Percentiles rank a stretch among this genome's conserved stretches.
Evolutionary conservation across 2,329 filamentous ascomycete genomes (phyloP).

Genomic region (Diaporthe sp.): DNA sequence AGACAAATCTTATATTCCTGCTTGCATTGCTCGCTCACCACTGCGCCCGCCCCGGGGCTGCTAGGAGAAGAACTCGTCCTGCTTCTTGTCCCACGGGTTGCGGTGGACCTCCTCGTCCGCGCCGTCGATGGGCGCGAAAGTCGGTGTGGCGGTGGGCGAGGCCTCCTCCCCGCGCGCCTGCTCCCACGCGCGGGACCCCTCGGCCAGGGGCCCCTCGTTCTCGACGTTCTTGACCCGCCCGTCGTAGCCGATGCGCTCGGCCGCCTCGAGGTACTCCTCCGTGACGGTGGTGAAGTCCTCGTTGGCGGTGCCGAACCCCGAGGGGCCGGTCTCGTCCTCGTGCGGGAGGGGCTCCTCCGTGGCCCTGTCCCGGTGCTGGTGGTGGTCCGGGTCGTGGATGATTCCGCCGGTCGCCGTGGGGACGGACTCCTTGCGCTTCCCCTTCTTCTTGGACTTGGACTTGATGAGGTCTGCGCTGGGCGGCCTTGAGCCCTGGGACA

Average conservation of each 20-base stretch:
- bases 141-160: conserved; percentile 31
- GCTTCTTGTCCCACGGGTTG: conserved; percentile 55
- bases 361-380: conserved; percentile 25
- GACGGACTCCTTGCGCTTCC: conserved; percentile 43
- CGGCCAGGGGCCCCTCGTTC: conserved; percentile 35
- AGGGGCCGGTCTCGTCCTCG: conserved; percentile 43
- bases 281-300: conserved; percentile 35
- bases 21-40: conserved; percentile 1
- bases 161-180: conserved; percentile 29
- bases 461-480: conserved; percentile 42
- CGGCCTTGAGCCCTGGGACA: conserved; percentile 26
- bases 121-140: conserved; percentile 42
- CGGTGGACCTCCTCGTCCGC: conserved; percentile 54
- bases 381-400: conserved; percentile 29
- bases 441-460: conserved; percentile 44
- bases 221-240: conserved; percentile 32
- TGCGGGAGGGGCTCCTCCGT: conserved; percentile 36
- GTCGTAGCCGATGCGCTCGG: conserved; percentile 38
- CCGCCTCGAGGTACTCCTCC: conserved; percentile 37
- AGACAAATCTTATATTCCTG: conserved; percentile 2
- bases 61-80: conserved; percentile 19
- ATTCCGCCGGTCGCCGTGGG: conserved; percentile 28
- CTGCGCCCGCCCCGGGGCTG: not conserved
- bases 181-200: conserved; percentile 34
- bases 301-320: conserved; percentile 35